Evolutionary conservation across 306 rosid genomes (phyloP), one percentile per base, ranked within the genome.

Genomic region (Begonia masoniana): DNA sequence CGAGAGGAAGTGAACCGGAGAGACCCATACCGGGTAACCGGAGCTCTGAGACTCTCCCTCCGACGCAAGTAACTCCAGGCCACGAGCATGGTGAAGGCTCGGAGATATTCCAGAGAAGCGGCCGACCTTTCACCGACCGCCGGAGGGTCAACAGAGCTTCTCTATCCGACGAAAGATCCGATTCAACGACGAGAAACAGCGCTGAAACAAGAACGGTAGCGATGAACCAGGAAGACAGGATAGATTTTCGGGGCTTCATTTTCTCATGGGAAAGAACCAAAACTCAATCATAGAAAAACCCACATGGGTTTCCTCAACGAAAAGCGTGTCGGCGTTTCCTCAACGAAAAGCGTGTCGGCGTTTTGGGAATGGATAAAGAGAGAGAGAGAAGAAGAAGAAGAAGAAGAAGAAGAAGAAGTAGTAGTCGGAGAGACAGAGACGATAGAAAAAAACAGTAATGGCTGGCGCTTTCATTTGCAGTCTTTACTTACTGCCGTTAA

Each of bases 21-120:
- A 91, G 78, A 4, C 84, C 81, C 62, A 67, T 70, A 14, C 59
- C 99, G 10, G 99, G 99, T 3, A 82, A 71, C 1, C 88, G 80
- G 47, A 91, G 66, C 59, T 41, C 23, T 8, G 69, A 71, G 17
- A 91, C 88, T 45, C 87, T 49, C 10, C 9, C 53, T 31, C 72
- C 55, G 3, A 1, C 6, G 64, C 96, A 86, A 13, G 0, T 12
- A 6, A 91, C 93, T 11, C 99, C 99, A 0, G 47, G 39, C 99
- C 99, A 91, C 0, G 0, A 10, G 58, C 99, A 91, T 2, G 88
- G 96, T 10, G 15, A 66, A 5, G 60, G 9, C 15, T 48, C 52
- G 5, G 80, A 50, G 24, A 55, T 1, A 67, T 86, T 81, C 99
- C 99, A 91, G 4, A 57, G 16, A n/a, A 66, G 61, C 0, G 76